Base-by-base conservation (phyloP, 2,329 filamentous ascomycete species). In the Cercospora citrullina region DNA sequence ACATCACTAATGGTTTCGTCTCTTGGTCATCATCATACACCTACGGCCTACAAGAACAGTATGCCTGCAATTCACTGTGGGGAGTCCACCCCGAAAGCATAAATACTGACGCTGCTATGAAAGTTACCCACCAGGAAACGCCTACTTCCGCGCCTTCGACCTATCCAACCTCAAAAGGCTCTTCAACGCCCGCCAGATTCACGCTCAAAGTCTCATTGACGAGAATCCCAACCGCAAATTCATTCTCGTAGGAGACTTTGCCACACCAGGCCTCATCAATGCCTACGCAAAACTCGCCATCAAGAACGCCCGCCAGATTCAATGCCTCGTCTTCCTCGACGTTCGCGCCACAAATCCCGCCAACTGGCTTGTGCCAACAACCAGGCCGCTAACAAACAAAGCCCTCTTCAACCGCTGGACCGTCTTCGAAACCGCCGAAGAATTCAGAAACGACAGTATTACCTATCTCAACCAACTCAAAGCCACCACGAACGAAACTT, bases 301-400 rank as follows among this genome's bases (percentile, higher is more conserved):
- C 7, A 28, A 66, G 7, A 70, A 67, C 51, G 57, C 64, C 16
- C 42, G 70, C 14, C 72, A 72, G 57, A 65, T 76, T 30, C 70
- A 74, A 67, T 76, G 75, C 53, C 63, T 76, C 14, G 51, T 75
- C 18, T 63, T 76, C 7, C 66, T 73, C 26, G 69, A 76, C 59
- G 58, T 68, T 12, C 16, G 30, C n/a, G 69, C 67, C 33, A 75
- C 74, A 1, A 73, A 76, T 36, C 67, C 39, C 23, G 62, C 69
- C 5, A 65, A 74, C 60, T 72, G 68, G 65, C 64, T 71, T 45
- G 63, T 60, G 14, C 68, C 72, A 21, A 12, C 48, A n/a, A 64
- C 61, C 9, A 57, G 45, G n/a, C 48, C 48, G 5, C 26, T 63
- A 4, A 39, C 30, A 8, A 16, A 36, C 48, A 14, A 6, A 14